A percentile compares a stretch with the other conserved stretches of the same genome.
These are phyloP conservation scores for Zygoascus biomembranicola DNA, from an alignment of 805 yeast genomes.

Conservation along the genomic window DNA sequence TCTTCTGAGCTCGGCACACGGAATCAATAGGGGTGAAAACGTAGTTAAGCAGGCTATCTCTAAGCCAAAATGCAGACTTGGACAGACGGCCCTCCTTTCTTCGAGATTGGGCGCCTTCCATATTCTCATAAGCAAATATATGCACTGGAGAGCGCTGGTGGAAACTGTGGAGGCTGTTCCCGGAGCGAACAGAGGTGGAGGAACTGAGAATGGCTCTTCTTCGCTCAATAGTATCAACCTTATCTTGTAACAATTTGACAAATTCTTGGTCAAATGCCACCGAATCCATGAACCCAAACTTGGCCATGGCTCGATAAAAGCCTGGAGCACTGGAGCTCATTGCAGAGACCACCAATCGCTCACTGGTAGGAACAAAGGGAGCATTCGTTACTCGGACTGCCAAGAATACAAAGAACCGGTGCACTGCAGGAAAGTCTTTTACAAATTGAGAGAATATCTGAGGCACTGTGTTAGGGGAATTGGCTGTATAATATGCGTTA, in stretches of 20 bases:
- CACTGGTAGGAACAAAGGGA: neutral
- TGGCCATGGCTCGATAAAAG: neutral
- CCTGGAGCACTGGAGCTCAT: neutral
- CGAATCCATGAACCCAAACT: neutral
- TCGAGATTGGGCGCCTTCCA: neutral
- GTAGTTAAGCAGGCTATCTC: neutral
- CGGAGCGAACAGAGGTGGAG: neutral
- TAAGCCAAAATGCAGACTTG: neutral
- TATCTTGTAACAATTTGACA: neutral
- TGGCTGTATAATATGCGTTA: neutral
- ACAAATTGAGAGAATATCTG: neutral
- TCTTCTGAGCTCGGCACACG: neutral
- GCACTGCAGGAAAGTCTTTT: neutral
- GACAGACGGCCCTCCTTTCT: neutral
- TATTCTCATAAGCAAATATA: neutral
- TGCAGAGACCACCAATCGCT: neutral
- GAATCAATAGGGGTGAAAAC: neutral
- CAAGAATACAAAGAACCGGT: neutral
- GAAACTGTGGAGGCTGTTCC: neutral
- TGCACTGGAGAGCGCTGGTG: neutral
- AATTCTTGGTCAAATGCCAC: neutral
- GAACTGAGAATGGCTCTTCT: neutral
- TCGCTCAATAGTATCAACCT: neutral
- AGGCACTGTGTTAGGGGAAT: neutral
- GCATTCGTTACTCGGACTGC: neutral